Evolutionary conservation across 2,329 filamentous ascomycete species (phyloP).

Genomic region (Colletotrichum graminicola): DNA sequence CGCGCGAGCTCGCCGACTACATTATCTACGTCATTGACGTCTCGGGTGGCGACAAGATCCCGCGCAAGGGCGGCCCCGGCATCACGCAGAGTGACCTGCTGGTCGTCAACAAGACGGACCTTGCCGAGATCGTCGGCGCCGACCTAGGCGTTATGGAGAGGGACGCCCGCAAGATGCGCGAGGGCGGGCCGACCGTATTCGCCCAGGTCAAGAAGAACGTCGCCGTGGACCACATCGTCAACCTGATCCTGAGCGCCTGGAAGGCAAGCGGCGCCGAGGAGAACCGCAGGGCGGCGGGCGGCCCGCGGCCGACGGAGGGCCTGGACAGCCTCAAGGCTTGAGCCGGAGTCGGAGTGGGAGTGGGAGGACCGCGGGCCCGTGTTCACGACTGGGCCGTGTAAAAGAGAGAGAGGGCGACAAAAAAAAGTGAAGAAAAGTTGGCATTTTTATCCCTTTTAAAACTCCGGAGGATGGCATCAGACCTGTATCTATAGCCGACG

Average conservation of each 20-base stretch:
- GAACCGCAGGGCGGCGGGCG: constrained; percentile 65
- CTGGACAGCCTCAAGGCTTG: constrained; percentile 58
- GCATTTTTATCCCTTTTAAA: constrained; percentile 12
- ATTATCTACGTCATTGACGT: constrained; percentile 99
- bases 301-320: constrained; percentile 69
- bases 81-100: constrained; percentile 97
- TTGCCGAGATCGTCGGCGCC: constrained; percentile 90
- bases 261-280: constrained; percentile 85
- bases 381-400: background rate
- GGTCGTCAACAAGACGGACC: constrained; percentile 96
- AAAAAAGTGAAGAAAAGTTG: constrained; percentile 3
- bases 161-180: constrained; percentile 93
- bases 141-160: constrained; percentile 95
- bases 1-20: constrained; percentile 92
- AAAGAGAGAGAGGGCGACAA: background rate
- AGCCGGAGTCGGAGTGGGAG: constrained; percentile 23
- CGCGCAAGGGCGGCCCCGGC: constrained; percentile 93
- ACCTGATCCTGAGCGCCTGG: constrained; percentile 92
- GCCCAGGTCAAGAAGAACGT: constrained; percentile 96
- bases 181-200: constrained; percentile 95
- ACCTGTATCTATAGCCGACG: constrained; percentile 33
- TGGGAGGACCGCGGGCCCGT: background rate
- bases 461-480: constrained; percentile 38
- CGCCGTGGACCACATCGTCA: constrained; percentile 87
- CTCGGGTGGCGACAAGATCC: constrained; percentile 95